Base-by-base conservation (phyloP, 345 rosid genomes). In the Hibiscus syriacus region DNA sequence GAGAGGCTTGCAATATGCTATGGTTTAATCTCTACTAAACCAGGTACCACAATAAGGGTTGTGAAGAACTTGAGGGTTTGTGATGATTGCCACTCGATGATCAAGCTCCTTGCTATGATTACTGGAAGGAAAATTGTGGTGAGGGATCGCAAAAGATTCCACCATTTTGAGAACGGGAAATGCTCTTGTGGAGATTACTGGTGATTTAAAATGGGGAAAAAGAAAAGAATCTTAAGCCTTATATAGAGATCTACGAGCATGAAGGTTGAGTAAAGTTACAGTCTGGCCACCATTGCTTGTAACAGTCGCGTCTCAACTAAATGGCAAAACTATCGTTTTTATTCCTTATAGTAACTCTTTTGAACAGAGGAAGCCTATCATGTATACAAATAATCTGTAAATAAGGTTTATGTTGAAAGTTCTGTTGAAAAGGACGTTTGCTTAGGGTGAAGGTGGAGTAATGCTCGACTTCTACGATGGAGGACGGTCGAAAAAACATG, bases 151-250 rank as follows among this genome's bases (percentile, higher is more conserved):
- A 78, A 71, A 25, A 68, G 84, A 66, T 78, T 81, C 65, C 82
- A 78, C 70, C 77, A 76, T 67, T 81, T 81, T 36, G 71, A 74
- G 62, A 65, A 76, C 50, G 80, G 82, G 19, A 13, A 14, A 70
- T 78, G 81, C 72, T 81, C 81, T 41, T 81, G 82, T 53, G 68
- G 80, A 1, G 78, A 81, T 48, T 76, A 48, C 49, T 81, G 85
- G 79, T 81, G 52, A 62, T 13, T 39, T 22, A 55, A 77, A 49
- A 48, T n/a, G 9, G 22, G 6, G 6, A 6, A 56, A 52, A 19
- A 19, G 0, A 50, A 23, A 5, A 4, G 6, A 46, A 38, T 38
- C 41, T 38, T 46, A n/a, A n/a, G n/a, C n/a, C n/a, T 8, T 17
- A 13, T 9, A n/a, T 8, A 7, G 23, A 58, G 6, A 58, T n/a